These are phyloP conservation scores for Cerioporus squamosus DNA, from an alignment of 1,284 basidiomycete genomes.

Conservation along the genomic window DNA sequence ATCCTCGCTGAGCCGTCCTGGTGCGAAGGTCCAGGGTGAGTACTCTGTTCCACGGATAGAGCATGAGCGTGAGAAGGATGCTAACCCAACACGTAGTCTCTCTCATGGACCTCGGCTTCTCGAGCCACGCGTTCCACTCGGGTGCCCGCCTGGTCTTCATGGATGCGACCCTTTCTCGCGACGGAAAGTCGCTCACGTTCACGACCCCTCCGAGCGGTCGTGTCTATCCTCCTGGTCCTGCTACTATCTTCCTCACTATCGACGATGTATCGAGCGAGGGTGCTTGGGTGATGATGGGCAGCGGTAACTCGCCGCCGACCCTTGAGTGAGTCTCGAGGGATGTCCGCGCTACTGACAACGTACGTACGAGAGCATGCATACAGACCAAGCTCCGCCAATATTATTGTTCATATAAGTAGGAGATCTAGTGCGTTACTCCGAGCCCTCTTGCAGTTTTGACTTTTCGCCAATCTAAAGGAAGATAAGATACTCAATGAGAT, in stretches of 20 bases:
- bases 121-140: slow-evolving; percentile 50
- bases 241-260: slow-evolving; percentile 47
- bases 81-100: slow-evolving; percentile 30
- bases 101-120: slow-evolving; percentile 53
- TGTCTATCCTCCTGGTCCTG: slow-evolving; percentile 58
- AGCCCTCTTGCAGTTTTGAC: too few species aligned
- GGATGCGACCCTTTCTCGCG: slow-evolving; percentile 38
- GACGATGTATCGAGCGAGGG: slow-evolving; percentile 53
- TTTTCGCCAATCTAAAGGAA: too few species aligned
- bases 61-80: neutral
- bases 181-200: slow-evolving; percentile 44
- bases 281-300: slow-evolving; percentile 50
- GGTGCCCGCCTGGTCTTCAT: slow-evolving; percentile 52
- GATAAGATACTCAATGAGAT: too few species aligned
- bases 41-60: neutral
- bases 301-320: slow-evolving; percentile 32
- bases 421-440: too few species aligned
- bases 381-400: too few species aligned
- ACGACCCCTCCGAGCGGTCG: slow-evolving; percentile 47
- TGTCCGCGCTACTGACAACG: neutral
- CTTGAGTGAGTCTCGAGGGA: slow-evolving; percentile 6
- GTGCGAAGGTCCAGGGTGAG: slow-evolving; percentile 40
- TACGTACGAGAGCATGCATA: neutral
- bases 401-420: too few species aligned
- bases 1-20: slow-evolving; percentile 25